A percentile compares a stretch with the other conserved stretches of the same genome.
Evolutionary conservation across 345 rosid species (phyloP).

Genomic region (Aquilaria yunnanensis): DNA sequence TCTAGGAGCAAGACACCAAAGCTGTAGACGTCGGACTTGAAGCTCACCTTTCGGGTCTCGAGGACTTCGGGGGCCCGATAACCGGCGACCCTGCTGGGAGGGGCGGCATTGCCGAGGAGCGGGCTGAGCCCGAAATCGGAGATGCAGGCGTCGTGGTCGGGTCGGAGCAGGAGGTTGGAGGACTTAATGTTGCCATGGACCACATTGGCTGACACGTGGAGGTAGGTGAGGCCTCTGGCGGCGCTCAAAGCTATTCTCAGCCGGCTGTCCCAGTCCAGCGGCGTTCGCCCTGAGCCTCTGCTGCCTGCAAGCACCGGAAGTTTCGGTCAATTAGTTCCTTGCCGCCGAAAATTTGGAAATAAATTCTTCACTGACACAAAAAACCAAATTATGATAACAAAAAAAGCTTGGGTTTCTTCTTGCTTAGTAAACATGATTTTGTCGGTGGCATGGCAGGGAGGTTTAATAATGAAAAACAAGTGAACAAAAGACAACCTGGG

Average conservation of each 20-base stretch:
- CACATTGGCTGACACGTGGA: slow-evolving; percentile 59
- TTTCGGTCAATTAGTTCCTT: no score
- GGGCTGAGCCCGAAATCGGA: slow-evolving; percentile 90
- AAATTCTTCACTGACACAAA: no score
- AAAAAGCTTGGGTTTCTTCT: no score
- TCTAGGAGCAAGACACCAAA: slow-evolving; percentile 86
- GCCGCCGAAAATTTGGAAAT: no score
- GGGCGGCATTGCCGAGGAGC: slow-evolving; percentile 50
- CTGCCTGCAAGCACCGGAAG: slow-evolving; percentile 42
- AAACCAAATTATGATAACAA: no score
- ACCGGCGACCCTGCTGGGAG: slow-evolving; percentile 73
- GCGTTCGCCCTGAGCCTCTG: slow-evolving; percentile 87
- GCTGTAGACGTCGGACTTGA: slow-evolving; percentile 93
- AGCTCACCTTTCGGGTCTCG: slow-evolving; percentile 67
- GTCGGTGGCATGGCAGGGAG: no score
- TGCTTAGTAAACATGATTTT: no score
- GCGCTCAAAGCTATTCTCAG: slow-evolving; percentile 68
- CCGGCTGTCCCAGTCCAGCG: slow-evolving; percentile 89
- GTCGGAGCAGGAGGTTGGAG: slow-evolving; percentile 75
- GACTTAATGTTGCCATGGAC: slow-evolving; percentile 93
- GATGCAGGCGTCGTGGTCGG: slow-evolving; percentile 56
- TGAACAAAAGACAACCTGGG: no score
- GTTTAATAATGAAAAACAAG: no score
- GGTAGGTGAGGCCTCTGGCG: slow-evolving; percentile 72
- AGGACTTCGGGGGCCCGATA: slow-evolving; percentile 90